Percentiles rank a stretch among this genome's conserved stretches.
Evolutionary conservation across 257 asterid genomes (phyloP).

Genomic region (Solanum chaucha): DNA sequence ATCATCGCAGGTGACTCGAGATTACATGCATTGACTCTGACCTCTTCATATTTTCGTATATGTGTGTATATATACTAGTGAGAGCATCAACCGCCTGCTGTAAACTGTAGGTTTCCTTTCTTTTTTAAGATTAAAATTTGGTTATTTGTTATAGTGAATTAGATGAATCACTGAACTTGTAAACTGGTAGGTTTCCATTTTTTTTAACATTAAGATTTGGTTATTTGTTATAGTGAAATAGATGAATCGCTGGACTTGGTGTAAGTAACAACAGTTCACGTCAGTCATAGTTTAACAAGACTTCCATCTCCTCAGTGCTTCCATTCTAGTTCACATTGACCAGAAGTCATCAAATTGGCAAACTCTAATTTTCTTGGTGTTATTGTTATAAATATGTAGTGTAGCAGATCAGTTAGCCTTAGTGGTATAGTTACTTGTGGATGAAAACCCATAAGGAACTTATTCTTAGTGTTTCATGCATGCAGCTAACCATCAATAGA

Average conservation of each 20-base stretch:
- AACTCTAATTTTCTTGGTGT: neutral
- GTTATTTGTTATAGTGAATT: neutral
- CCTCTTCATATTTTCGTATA: neutral
- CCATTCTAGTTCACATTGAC: neutral
- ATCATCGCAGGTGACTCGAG: neutral
- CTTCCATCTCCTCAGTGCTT: neutral
- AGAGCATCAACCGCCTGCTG: neutral
- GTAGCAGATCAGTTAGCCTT: neutral
- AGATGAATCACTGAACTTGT: neutral
- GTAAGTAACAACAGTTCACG: neutral
- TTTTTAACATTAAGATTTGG: neutral
- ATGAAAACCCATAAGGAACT: neutral
- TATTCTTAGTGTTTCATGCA: neutral
- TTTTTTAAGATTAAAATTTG: neutral
- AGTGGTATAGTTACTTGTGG: neutral
- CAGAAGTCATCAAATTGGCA: neutral
- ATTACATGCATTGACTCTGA: neutral
- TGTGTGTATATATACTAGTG: neutral
- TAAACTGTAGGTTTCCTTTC: neutral
- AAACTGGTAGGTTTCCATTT: neutral
- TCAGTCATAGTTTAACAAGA: neutral
- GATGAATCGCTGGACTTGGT: neutral
- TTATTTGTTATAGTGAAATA: neutral
- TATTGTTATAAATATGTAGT: neutral
- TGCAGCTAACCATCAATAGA: neutral